Conservation (phyloP, 2,329 filamentous ascomycete genomes). For the Dothiorella sarmentorum region DNA sequence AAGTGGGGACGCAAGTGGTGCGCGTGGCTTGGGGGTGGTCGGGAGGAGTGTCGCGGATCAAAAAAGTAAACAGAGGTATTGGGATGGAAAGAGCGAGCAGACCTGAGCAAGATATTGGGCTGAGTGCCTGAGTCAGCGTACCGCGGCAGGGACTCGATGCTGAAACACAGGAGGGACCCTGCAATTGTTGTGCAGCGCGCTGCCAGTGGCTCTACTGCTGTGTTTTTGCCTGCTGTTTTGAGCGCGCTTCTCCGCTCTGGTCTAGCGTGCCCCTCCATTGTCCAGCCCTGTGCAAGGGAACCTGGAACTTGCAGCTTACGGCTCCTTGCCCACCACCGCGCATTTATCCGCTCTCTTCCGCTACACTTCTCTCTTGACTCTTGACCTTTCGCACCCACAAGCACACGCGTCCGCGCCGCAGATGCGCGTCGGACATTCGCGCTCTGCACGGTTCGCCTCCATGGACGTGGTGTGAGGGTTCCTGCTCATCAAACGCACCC, state of each 20-base stretch:
- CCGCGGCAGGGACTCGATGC: conserved; percentile 3
- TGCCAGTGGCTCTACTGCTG: conserved; percentile 4
- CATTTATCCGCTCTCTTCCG: background rate
- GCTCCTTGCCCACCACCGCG: background rate
- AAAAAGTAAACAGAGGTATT: conserved; percentile 10
- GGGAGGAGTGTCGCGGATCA: conserved; percentile 4
- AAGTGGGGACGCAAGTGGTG: conserved; percentile 12
- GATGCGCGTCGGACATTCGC: conserved; percentile 4
- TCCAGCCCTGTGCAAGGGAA: background rate
- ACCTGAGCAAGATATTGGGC: conserved; percentile 13
- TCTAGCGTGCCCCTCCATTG: background rate
- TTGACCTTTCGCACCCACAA: background rate
- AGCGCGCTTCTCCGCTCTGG: conserved; percentile 1
- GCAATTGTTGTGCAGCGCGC: background rate
- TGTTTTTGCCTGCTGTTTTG: conserved; percentile 14
- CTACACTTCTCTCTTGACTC: too few relatives aligned
- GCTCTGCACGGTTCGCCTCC: conserved; percentile 6
- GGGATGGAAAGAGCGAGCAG: background rate
- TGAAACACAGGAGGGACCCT: conserved; percentile 15
- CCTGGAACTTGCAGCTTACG: background rate
- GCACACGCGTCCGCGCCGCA: background rate
- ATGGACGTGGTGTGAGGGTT: background rate
- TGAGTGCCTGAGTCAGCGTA: conserved; percentile 6
- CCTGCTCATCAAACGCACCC: conserved; percentile 5
- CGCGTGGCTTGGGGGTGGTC: background rate